Evolutionary conservation across 148 eudicot genomes (phyloP), one percentile per base, ranked within the genome.

Genomic region (Chenopodium album): DNA sequence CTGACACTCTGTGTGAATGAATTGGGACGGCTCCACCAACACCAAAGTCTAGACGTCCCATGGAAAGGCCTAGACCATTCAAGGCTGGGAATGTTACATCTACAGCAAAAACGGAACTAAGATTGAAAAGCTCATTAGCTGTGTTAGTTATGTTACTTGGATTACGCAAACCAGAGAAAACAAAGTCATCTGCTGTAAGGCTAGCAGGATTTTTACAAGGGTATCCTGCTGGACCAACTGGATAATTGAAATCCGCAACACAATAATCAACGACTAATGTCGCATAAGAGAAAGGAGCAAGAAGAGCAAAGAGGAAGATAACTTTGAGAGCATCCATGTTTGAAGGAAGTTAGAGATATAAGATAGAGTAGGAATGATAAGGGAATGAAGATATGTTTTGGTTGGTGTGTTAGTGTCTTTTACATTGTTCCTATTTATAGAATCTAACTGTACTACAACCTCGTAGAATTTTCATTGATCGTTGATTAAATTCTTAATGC

Each of bases 51-150:
- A 82, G 52, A 2, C 85, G 17, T 0, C 47, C 62, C 73, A 82
- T 72, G 12, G 85, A 75, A 1, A 82, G 72, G 11, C 81, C 85
- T 22, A 82, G 73, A 10, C 85, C 85, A 20, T 82, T 82, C 7
- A 82, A 62, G 7, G 78, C 85, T 0, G 85, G 73, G 22, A 77
- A 78, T 1, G 76, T 75, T 2, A 41, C 23, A 32, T 67, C 80
- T 4, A 77, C 11, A 3, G 81, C 85, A 1, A 47, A 12, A 7
- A 59, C 59, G 0, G 69, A 59, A 14, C 9, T 26, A 12, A 23
- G 1, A 0, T 50, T 44, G 37, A 70, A 77, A 11, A 22, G 26
- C 44, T 37, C 7, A 37, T 37, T 37, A 37, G 0, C 8, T 37
- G 44, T 37, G 47, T 31, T 62, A 8, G 80, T 34, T 4, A 81